A percentile compares a stretch with the other conserved stretches of the same genome.
Conservation (phyloP, 169 alveolate genomes). For the Cryptosporidium felis region DNA sequence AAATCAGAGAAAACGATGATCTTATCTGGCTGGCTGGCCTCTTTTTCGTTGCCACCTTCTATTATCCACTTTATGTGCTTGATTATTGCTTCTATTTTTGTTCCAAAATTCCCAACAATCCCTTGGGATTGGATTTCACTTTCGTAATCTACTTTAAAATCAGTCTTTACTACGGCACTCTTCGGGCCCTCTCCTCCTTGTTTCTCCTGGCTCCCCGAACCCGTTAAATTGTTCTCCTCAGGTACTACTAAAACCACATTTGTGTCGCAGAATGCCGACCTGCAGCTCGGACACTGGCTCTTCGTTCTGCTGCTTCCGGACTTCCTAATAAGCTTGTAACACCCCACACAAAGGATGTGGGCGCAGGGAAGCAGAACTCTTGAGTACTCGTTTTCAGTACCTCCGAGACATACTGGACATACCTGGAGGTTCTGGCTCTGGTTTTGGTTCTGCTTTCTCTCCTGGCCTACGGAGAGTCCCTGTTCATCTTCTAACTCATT, state of each 20-base stretch:
- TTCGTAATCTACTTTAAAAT: neutral
- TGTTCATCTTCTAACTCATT: neutral
- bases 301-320: neutral
- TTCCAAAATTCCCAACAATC: conserved; percentile 52
- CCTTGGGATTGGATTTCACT: neutral
- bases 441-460: neutral
- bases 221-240: neutral
- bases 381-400: neutral
- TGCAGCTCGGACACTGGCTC: conserved; percentile 53
- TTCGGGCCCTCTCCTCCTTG: neutral
- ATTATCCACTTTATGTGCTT: conserved; percentile 58
- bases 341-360: conserved; percentile 43
- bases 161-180: neutral
- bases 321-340: conserved; percentile 16
- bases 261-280: conserved; percentile 8
- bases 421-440: neutral
- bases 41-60: neutral
- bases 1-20: conserved; percentile 47
- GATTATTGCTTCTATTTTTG: conserved; percentile 40
- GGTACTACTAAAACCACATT: conserved; percentile 54
- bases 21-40: conserved; percentile 1
- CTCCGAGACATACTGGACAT: conserved; percentile 41
- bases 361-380: conserved; percentile 58
- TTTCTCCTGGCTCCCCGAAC: neutral
- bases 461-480: neutral